These are phyloP conservation scores for Dothidotthia symphoricarpi DNA, from an alignment of 2,329 filamentous ascomycete species.

Conservation along the genomic window DNA sequence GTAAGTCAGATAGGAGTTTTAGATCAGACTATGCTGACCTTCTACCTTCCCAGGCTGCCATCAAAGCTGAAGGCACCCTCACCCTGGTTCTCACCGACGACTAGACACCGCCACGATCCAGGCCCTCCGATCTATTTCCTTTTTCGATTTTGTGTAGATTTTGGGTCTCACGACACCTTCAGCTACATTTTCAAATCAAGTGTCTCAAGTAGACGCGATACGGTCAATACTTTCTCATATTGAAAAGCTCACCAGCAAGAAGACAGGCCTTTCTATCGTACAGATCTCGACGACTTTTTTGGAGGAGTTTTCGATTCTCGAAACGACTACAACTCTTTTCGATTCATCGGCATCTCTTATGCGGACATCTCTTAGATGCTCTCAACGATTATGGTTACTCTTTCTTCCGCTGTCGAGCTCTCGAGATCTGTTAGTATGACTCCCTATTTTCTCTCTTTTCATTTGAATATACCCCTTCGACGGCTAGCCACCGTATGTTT, in stretches of 20 bases:
- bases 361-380: constrained; percentile 4
- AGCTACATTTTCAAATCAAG: constrained; percentile 1
- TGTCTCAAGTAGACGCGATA: constrained; percentile 7
- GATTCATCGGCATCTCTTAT: constrained; percentile 5
- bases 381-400: constrained; percentile 1
- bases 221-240: constrained; percentile 20
- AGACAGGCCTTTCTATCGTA: constrained; percentile 2
- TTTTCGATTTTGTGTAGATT: constrained; percentile 4
- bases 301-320: constrained; percentile 19
- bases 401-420: not conserved
- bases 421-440: not conserved
- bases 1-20: constrained; percentile 53
- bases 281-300: constrained; percentile 25
- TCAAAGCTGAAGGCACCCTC: constrained; percentile 23
- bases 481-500: not conserved
- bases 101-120: constrained; percentile 6
- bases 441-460: not conserved
- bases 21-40: not conserved
- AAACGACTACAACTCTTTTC: constrained; percentile 1
- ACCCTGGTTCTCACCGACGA: constrained; percentile 31
- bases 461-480: not conserved
- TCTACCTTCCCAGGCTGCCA: constrained; percentile 19
- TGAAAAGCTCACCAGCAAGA: too few species aligned
- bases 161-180: constrained; percentile 6
- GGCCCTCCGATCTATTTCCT: not conserved